Conservation (phyloP, 73 alveolate genomes). For the Blepharisma stoltei region DNA sequence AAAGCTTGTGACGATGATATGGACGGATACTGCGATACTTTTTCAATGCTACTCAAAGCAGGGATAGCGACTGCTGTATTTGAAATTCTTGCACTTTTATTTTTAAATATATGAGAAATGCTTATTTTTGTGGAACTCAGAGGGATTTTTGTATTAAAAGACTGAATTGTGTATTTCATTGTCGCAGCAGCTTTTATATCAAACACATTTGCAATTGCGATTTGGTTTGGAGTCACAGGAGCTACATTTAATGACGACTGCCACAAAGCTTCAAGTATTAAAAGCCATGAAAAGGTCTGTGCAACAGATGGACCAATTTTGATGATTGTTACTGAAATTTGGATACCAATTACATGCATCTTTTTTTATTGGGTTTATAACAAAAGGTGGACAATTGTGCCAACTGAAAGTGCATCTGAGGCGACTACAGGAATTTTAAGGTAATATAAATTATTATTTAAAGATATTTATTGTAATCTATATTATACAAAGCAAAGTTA, state of each 20-base stretch:
- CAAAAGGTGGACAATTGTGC: not conserved
- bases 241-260: not conserved
- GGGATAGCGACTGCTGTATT: not conserved
- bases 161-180: not conserved
- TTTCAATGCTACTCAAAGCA: not conserved
- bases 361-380: not conserved
- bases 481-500: too few relatives aligned
- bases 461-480: too few relatives aligned
- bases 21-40: not conserved
- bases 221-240: constrained; percentile 13
- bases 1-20: constrained; percentile 7
- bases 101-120: not conserved
- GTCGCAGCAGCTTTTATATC: not conserved
- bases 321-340: not conserved
- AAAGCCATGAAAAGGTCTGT: not conserved
- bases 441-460: too few relatives aligned
- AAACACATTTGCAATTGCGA: not conserved
- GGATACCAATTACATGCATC: not conserved
- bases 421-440: too few relatives aligned
- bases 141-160: not conserved
- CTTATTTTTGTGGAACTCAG: not conserved
- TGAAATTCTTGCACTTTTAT: constrained; percentile 1
- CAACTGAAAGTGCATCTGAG: too few relatives aligned
- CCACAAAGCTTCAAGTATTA: not conserved
- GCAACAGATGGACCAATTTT: constrained; percentile 9